A percentile compares a stretch with the other conserved stretches of the same genome.
These are phyloP conservation scores for Gossypium stocksii DNA, from an alignment of 345 rosid species.

Conservation along the genomic window DNA sequence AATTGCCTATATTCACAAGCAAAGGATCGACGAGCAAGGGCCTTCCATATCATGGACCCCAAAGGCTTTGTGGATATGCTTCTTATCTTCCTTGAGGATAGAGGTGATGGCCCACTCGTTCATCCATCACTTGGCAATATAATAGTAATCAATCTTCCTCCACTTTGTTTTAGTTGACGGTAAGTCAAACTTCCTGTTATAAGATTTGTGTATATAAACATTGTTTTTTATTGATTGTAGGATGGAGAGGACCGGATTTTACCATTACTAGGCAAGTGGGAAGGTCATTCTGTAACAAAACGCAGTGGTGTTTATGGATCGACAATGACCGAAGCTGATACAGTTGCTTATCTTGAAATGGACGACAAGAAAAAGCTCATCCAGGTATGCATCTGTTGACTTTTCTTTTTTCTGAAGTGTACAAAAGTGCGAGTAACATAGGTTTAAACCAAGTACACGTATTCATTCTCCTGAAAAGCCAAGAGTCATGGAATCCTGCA, in stretches of 20 bases:
- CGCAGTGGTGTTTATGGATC: constrained; percentile 93
- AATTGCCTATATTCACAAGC: constrained; percentile 69
- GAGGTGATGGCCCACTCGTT: constrained; percentile 32
- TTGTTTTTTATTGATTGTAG: constrained; percentile 33
- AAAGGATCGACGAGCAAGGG: constrained; percentile 71
- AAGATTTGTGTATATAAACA: background rate
- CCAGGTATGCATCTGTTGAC: constrained; percentile 42
- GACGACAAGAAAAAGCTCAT: constrained; percentile 56
- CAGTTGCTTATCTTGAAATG: constrained; percentile 51
- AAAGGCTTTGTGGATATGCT: constrained; percentile 79
- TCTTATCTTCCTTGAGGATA: constrained; percentile 77
- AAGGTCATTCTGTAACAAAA: constrained; percentile 75
- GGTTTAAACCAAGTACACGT: background rate
- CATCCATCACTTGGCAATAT: constrained; percentile 53
- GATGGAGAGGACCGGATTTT: constrained; percentile 37
- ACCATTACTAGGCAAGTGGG: constrained; percentile 86
- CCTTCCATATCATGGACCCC: constrained; percentile 87
- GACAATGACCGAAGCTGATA: constrained; percentile 69
- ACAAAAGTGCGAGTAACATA: no score
- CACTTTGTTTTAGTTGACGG: constrained; percentile 9
- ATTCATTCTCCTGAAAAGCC: background rate
- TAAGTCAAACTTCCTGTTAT: background rate
- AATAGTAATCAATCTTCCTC: constrained; percentile 25
- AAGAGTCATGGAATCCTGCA: background rate
- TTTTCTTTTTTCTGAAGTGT: no score